These are phyloP conservation scores for Prunus fruticosa DNA, from an alignment of 306 rosid species.

Conservation along the genomic window DNA sequence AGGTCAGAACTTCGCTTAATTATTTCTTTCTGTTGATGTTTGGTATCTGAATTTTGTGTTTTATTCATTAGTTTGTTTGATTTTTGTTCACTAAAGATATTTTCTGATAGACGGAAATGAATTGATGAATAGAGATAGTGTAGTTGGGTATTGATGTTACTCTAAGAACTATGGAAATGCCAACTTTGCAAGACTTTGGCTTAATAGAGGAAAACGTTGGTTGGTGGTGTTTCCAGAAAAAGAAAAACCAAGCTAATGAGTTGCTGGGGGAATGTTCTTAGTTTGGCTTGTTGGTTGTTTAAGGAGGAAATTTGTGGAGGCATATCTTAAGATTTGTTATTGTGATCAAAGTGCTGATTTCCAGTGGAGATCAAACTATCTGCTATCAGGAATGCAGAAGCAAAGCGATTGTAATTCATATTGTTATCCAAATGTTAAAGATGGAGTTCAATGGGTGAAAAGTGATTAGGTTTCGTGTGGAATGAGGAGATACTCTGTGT, in stretches of 20 bases:
- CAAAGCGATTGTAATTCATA: neutral
- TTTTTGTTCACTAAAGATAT: neutral
- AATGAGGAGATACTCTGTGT: neutral
- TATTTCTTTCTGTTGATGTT: neutral
- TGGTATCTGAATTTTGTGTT: neutral
- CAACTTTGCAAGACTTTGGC: no score
- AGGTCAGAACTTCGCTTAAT: slow-evolving; percentile 38
- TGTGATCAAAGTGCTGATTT: neutral
- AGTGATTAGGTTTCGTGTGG: neutral
- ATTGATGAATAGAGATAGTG: neutral
- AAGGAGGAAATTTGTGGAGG: neutral
- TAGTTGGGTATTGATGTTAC: neutral
- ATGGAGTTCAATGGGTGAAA: neutral
- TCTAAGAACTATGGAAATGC: neutral
- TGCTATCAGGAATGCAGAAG: neutral
- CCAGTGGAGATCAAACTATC: neutral
- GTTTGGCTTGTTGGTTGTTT: neutral
- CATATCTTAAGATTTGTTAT: neutral
- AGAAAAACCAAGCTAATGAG: no score
- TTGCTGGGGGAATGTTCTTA: neutral
- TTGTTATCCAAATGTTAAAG: neutral
- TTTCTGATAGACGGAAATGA: neutral
- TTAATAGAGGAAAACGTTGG: neutral
- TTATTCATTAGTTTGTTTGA: neutral
- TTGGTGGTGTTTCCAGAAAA: neutral